Evolutionary conservation across 768 basidiomycete genomes (phyloP).

Genomic region (Lactifluus hygrophoroides): DNA sequence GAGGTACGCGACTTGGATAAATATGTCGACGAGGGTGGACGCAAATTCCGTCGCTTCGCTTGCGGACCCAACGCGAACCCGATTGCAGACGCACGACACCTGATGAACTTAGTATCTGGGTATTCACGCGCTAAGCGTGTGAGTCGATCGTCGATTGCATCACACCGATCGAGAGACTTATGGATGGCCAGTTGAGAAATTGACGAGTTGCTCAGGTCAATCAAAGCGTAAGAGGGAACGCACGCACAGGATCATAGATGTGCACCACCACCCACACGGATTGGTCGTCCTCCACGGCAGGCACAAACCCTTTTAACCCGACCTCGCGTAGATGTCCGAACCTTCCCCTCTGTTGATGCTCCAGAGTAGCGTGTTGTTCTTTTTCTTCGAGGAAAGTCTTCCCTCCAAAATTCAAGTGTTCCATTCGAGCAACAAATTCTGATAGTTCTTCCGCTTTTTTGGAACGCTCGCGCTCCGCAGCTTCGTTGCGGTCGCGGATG

Average conservation of each 20-base stretch:
- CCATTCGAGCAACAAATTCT: slow-evolving; percentile 48
- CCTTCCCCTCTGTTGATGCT: slow-evolving; percentile 39
- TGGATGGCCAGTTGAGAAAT: neutral
- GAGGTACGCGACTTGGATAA: slow-evolving; percentile 12
- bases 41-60: slow-evolving; percentile 5
- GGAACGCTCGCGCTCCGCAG: slow-evolving; percentile 44
- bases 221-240: neutral
- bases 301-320: slow-evolving; percentile 60
- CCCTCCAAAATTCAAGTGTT: slow-evolving; percentile 54
- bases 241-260: slow-evolving; percentile 69
- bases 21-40: slow-evolving; percentile 13
- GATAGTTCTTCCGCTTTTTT: slow-evolving; percentile 45
- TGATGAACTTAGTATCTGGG: slow-evolving; percentile 72
- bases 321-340: slow-evolving; percentile 82
- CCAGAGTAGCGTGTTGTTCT: slow-evolving; percentile 30
- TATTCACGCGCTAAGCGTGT: slow-evolving; percentile 59
- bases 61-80: slow-evolving; percentile 51
- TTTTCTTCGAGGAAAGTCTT: slow-evolving; percentile 77
- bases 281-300: slow-evolving; percentile 58
- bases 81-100: slow-evolving; percentile 64
- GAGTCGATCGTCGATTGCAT: slow-evolving; percentile 57
- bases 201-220: neutral
- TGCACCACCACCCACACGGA: slow-evolving; percentile 80
- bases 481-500: slow-evolving; percentile 73
- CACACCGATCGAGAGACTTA: slow-evolving; percentile 72